These are phyloP conservation scores for Castanospermum australe DNA, from an alignment of 306 rosid genomes.

Conservation along the genomic window DNA sequence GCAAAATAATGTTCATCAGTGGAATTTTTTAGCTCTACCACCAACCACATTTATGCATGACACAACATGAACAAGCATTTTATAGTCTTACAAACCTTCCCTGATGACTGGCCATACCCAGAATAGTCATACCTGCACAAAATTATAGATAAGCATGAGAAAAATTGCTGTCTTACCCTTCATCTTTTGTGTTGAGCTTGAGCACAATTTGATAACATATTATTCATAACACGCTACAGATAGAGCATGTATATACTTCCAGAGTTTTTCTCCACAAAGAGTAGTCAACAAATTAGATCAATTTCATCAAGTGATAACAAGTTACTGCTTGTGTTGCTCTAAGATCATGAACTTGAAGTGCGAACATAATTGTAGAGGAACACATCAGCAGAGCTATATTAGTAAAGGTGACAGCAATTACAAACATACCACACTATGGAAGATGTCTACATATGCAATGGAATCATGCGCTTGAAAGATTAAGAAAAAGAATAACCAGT, in stretches of 20 bases:
- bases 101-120: slow-evolving; percentile 92
- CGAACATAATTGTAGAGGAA: background rate
- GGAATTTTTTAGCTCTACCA: slow-evolving; percentile 24
- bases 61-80: slow-evolving; percentile 6
- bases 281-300: background rate
- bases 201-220: slow-evolving; percentile 1
- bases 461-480: background rate
- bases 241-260: background rate
- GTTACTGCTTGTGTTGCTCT: background rate
- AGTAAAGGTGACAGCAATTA: background rate
- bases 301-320: background rate
- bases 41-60: background rate
- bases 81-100: slow-evolving; percentile 71
- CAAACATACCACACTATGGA: background rate
- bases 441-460: background rate
- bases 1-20: slow-evolving; percentile 31
- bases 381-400: background rate
- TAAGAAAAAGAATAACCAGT: slow-evolving; percentile 11
- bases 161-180: background rate
- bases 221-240: background rate
- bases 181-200: background rate
- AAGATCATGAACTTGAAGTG: background rate
- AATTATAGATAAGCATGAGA: slow-evolving; percentile 19
- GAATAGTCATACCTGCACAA: slow-evolving; percentile 91
- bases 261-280: background rate